Evolutionary conservation across 768 basidiomycete species (phyloP), one percentile per base, ranked within the genome.

Genomic region (Pleurotus cornucopiae): DNA sequence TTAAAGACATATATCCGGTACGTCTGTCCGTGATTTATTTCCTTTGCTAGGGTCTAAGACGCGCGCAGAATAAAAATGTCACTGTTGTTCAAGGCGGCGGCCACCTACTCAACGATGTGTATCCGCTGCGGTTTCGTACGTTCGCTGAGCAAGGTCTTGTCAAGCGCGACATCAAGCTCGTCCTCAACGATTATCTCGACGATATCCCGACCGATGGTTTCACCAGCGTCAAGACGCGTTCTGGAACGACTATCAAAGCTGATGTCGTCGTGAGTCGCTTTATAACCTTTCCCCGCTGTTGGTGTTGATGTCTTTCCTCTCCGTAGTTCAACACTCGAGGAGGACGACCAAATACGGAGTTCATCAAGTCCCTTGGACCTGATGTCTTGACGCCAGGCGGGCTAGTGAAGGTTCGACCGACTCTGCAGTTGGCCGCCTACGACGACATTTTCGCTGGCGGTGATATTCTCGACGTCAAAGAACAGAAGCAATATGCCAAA

Each of bases 401-500:
- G 56, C 69, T 62, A 46, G 77, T 88, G 56, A 80, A 78, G 57
- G 76, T 89, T 12, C 63, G 68, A 21, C 74, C 82, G 2, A 86
- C 84, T 0, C 73, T 89, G 41, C 85, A 87, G 61, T 66, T 89
- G 2, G 63, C 60, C 6, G 68, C 66, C 0, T 69, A 85, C 64
- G 70, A 79, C 0, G 74, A 74, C 57, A 79, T 89, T 13, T 88
- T 85, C 56, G 88, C 87, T 0, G 74, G 69, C 1, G 87, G 88
- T 1, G 88, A 90, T 62, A 75, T 84, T 57, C 78, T 84, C 58
- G 82, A 85, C 38, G 83, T 79, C 73, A 56, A 68, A 1, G 88
- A 88, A 66, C 81, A 87, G 67, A 88, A 87, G 61, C 84, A 76
- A 51, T 66, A 67, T 5, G 66, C 58, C 14, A 87, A 88, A 64